Conservation (phyloP, 805 yeast species). For the Nakazawaea anatomiae region DNA sequence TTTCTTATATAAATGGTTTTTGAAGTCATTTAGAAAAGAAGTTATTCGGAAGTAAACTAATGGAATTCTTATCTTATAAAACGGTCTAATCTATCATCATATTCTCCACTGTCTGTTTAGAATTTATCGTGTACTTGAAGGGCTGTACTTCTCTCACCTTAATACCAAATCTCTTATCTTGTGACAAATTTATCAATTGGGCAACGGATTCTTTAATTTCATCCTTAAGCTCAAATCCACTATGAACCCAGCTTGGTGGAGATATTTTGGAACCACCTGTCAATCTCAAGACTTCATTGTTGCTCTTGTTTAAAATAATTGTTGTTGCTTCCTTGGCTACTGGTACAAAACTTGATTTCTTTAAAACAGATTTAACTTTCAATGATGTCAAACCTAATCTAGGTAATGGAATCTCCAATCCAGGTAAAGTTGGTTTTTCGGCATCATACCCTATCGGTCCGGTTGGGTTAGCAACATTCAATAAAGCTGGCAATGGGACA, state of each 20-base stretch:
- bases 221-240: slow-evolving; percentile 57
- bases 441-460: slow-evolving; percentile 67
- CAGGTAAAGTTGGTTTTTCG: slow-evolving; percentile 57
- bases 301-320: slow-evolving; percentile 44
- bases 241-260: slow-evolving; percentile 85
- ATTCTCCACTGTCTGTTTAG: slow-evolving; percentile 4
- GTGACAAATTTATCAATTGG: slow-evolving; percentile 52
- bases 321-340: slow-evolving; percentile 81
- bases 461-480: slow-evolving; percentile 58
- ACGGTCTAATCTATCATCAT: slow-evolving; percentile 13
- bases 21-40: no score
- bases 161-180: slow-evolving; percentile 68
- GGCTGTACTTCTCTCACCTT: slow-evolving; percentile 59
- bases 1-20: no score
- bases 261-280: slow-evolving; percentile 71
- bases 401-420: slow-evolving; percentile 72
- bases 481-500: slow-evolving; percentile 61
- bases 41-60: no score
- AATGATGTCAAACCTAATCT: slow-evolving; percentile 66
- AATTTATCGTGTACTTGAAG: slow-evolving; percentile 27
- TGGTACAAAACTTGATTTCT: slow-evolving; percentile 43
- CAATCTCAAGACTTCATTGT: slow-evolving; percentile 62
- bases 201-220: slow-evolving; percentile 38
- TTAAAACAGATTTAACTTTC: slow-evolving; percentile 58
- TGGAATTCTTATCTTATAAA: no score